These are phyloP conservation scores for Globisporangium recalcitrans DNA, from an alignment of 352 stramenopile species.

Conservation along the genomic window DNA sequence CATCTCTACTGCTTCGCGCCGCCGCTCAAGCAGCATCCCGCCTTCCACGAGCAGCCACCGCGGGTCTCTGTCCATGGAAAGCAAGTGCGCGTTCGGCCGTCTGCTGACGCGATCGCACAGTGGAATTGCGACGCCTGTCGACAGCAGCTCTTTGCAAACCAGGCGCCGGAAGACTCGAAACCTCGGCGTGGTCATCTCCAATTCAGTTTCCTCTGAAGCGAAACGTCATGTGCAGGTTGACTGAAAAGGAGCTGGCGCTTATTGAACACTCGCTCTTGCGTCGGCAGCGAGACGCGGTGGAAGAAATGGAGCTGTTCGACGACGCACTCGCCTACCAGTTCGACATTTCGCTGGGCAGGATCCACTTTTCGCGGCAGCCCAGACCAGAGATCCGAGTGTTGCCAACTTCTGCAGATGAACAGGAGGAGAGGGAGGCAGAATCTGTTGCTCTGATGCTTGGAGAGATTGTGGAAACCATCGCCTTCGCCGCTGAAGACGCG, in stretches of 20 bases:
- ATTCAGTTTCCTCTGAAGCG: constrained; percentile 20
- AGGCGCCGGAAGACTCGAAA: not conserved
- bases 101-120: constrained; percentile 12
- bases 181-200: too few relatives aligned
- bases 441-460: constrained; percentile 1
- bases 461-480: constrained; percentile 26
- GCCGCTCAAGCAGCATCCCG: constrained; percentile 55
- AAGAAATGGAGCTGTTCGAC: constrained; percentile 27
- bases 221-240: constrained; percentile 26
- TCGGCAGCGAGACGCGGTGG: constrained; percentile 13
- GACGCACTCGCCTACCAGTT: constrained; percentile 21
- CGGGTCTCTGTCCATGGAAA: constrained; percentile 2
- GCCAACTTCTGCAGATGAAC: not conserved
- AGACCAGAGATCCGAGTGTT: constrained; percentile 2
- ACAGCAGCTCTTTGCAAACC: not conserved
- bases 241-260: constrained; percentile 10
- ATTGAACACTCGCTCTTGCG: constrained; percentile 9
- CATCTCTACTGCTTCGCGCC: constrained; percentile 71
- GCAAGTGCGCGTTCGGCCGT: constrained; percentile 8
- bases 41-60: constrained; percentile 20
- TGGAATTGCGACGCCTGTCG: constrained; percentile 28
- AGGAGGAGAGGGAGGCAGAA: not conserved
- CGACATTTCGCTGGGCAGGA: constrained; percentile 18
- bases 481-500: constrained; percentile 31
- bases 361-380: constrained; percentile 14